Base-by-base conservation (phyloP, 73 alveolate genomes). In the Stentor coeruleus region DNA sequence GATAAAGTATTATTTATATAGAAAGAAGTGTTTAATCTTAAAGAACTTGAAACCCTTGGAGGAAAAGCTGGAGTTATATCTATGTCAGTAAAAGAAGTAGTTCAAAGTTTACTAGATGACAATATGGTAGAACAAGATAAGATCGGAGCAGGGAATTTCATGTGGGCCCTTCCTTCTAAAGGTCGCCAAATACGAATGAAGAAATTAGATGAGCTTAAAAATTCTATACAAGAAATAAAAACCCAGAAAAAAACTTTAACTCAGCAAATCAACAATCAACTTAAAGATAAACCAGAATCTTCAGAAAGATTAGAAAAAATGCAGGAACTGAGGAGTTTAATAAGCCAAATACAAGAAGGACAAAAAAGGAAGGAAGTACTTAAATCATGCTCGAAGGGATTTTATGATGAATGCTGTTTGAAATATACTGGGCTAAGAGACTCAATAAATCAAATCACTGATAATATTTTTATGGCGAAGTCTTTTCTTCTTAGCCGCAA, bases 101-200 rank as follows among this genome's bases (percentile, higher is more conserved):
- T 90, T 30, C 86, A 92, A 42, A 86, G 93, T 35, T 82, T 94
- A 40, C 39, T 84, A 0, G 98, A 93, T 49, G 98, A 94, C 81
- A 91, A 91, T 79, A 76, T 91, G 59, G 93, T 94, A 11, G 95
- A 94, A 76, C 82, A 90, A 39, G 98, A 94, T 82, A 94, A 92
- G 81, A 94, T 94, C 0, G 98, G 98, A 6, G 89, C 93, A 3
- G 94, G 97, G 1, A 73, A 89, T 11, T 94, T 87, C 93, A 91
- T 91, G 76, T 94, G 98, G 97, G 91, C 98, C 38, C 79, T 94
- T n/a, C 98, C 98, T 0, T 85, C 91, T 28, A 86, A 94, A 90
- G 97, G 93, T 1, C 86, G 72, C 41, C 40, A 86, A 30, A 80
- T 55, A 39, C 87, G 84, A 85, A 72, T 6, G 28, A 36, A 36